Percentiles rank a stretch among this genome's conserved stretches.
phyloP scores from a whole-genome alignment of 1,284 basidiomycete species.

The Takashimella tepidaria region DNA sequence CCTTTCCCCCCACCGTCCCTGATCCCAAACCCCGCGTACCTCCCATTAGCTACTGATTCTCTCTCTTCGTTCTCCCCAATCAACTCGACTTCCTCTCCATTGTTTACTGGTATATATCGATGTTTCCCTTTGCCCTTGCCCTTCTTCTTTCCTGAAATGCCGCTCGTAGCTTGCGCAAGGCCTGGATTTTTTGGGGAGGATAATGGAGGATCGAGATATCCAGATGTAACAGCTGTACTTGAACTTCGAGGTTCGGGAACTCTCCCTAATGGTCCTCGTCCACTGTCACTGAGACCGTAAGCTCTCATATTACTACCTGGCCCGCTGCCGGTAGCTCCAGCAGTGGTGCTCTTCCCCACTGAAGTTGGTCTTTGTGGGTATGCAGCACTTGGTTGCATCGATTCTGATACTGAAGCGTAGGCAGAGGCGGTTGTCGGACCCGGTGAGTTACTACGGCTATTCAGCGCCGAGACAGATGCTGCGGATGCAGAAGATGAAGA shows the following conservation, averaged over 20 bases:
- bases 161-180: too few relatives aligned
- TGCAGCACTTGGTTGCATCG: background rate
- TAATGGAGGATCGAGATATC: slow-evolving; percentile 28
- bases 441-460: slow-evolving; percentile 2
- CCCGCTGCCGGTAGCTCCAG: background rate
- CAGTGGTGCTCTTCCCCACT: background rate
- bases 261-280: background rate
- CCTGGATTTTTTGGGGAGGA: background rate
- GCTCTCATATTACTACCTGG: too few relatives aligned
- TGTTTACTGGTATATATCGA: slow-evolving; percentile 17
- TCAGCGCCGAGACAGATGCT: slow-evolving; percentile 2
- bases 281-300: background rate
- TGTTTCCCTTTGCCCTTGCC: slow-evolving; percentile 25
- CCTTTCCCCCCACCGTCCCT: background rate
- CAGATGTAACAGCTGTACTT: background rate
- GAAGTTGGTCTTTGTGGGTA: background rate
- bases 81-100: slow-evolving; percentile 51
- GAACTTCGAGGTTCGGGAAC: background rate
- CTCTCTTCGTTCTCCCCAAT: slow-evolving; percentile 45
- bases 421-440: slow-evolving; percentile 2
- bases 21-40: slow-evolving; percentile 2
- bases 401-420: background rate
- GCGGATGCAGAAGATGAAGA: slow-evolving; percentile 7
- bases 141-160: too few relatives aligned
- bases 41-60: background rate